These are phyloP conservation scores for Candida hispaniensis DNA, from an alignment of 805 yeast species.

Conservation along the genomic window DNA sequence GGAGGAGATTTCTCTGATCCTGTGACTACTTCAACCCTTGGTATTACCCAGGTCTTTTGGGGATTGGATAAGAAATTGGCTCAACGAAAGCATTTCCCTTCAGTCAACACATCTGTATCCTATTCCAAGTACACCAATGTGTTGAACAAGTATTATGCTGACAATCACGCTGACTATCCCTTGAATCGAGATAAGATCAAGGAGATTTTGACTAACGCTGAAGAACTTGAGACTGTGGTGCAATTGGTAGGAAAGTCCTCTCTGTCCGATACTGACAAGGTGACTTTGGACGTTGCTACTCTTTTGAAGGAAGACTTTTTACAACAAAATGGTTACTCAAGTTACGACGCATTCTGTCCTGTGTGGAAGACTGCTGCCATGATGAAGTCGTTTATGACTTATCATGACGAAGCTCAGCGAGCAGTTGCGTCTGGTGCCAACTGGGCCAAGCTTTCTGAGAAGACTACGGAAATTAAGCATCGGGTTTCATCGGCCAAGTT, in stretches of 20 bases:
- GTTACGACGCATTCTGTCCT: slow-evolving; percentile 98
- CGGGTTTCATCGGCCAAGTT: slow-evolving; percentile 90
- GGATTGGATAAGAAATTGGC: slow-evolving; percentile 98
- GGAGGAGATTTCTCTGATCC: slow-evolving; percentile 99
- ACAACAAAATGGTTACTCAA: slow-evolving; percentile 98
- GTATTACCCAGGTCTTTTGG: slow-evolving; percentile 99
- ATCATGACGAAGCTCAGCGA: slow-evolving; percentile 95
- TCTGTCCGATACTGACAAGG: slow-evolving; percentile 90
- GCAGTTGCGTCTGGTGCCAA: slow-evolving; percentile 87
- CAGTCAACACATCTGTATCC: slow-evolving; percentile 90
- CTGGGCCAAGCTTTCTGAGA: slow-evolving; percentile 87
- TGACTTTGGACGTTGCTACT: slow-evolving; percentile 83
- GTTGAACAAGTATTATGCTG: slow-evolving; percentile 73
- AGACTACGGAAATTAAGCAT: slow-evolving; percentile 86
- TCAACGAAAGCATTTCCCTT: slow-evolving; percentile 99
- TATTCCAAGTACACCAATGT: slow-evolving; percentile 93
- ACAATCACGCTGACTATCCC: slow-evolving; percentile 85
- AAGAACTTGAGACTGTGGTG: slow-evolving; percentile 97
- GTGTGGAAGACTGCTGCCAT: slow-evolving; percentile 97
- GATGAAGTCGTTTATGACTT: slow-evolving; percentile 91
- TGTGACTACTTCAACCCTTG: slow-evolving; percentile 94
- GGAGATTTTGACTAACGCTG: slow-evolving; percentile 93
- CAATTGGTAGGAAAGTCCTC: slow-evolving; percentile 99
- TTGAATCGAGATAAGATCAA: slow-evolving; percentile 78
- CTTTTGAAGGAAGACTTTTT: slow-evolving; percentile 95